Percentiles rank a stretch among this genome's conserved stretches.
These are phyloP conservation scores for Volvariella surrecta DNA, from an alignment of 1,284 basidiomycete species.

Conservation along the genomic window DNA sequence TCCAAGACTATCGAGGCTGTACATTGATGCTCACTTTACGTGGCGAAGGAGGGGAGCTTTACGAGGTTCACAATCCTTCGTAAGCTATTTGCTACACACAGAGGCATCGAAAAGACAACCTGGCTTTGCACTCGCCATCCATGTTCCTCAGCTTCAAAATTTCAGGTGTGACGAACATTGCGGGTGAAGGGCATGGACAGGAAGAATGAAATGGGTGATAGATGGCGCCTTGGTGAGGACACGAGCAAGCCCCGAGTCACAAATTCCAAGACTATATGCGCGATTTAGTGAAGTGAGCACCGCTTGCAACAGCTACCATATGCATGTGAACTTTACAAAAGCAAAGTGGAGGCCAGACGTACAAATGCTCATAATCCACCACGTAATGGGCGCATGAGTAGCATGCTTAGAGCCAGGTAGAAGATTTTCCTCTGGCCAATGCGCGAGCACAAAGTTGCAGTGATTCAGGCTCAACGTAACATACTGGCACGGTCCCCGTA, in stretches of 20 bases:
- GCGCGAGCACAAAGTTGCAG: conserved; percentile 2
- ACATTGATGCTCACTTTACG: no score
- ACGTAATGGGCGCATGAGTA: conserved; percentile 54
- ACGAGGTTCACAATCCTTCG: no score
- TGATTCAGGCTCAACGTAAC: conserved; percentile 23
- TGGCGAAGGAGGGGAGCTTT: no score
- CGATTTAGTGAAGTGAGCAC: conserved; percentile 19
- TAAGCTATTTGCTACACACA: no score
- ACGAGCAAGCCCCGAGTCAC: conserved; percentile 59
- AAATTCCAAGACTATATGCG: conserved; percentile 45
- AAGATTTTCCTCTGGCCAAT: conserved; percentile 60
- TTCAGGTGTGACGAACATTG: no score
- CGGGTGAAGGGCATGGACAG: no score
- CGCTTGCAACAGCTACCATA: conserved; percentile 51
- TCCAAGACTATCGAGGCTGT: no score
- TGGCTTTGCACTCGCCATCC: no score
- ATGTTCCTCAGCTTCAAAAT: no score
- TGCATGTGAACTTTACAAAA: not conserved
- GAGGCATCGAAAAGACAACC: no score
- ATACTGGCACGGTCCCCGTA: conserved; percentile 62
- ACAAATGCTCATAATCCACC: conserved; percentile 65
- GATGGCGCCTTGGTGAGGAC: conserved; percentile 42
- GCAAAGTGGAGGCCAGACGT: not conserved
- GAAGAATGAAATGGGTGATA: conserved; percentile 64
- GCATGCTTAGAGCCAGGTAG: conserved; percentile 53